phyloP scores from a whole-genome alignment of 495 filamentous ascomycete species.

The Aspergillus mulundensis region DNA sequence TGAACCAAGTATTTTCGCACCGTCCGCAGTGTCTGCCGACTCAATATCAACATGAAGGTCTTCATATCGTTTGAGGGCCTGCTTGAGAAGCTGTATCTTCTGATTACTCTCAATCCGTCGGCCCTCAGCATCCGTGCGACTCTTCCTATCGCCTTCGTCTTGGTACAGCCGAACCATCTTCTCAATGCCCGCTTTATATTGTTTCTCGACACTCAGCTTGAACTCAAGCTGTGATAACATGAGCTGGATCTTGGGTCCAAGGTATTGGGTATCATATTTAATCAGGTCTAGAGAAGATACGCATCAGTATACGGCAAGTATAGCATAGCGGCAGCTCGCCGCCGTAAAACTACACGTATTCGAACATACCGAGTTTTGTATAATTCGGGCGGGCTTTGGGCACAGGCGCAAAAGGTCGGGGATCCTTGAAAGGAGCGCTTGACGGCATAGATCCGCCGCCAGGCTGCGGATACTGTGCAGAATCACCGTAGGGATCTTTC shows the following conservation, averaged over 20 bases:
- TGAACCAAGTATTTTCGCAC: slow-evolving; percentile 43
- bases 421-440: slow-evolving; percentile 72
- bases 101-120: slow-evolving; percentile 90
- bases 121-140: slow-evolving; percentile 84
- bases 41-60: slow-evolving; percentile 97
- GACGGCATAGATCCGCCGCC: slow-evolving; percentile 74
- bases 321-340: not conserved
- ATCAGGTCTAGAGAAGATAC: slow-evolving; percentile 69
- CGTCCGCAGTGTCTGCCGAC: slow-evolving; percentile 72
- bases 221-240: slow-evolving; percentile 99
- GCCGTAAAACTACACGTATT: not conserved
- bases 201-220: slow-evolving; percentile 97
- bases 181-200: slow-evolving; percentile 98
- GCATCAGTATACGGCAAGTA: slow-evolving; percentile 3
- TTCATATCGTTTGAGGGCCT: slow-evolving; percentile 94
- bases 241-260: slow-evolving; percentile 95
- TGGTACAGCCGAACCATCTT: slow-evolving; percentile 99
- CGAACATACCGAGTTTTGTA: slow-evolving; percentile 78
- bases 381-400: slow-evolving; percentile 83
- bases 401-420: slow-evolving; percentile 61
- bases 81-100: slow-evolving; percentile 93
- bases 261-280: slow-evolving; percentile 94
- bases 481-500: slow-evolving; percentile 60
- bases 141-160: slow-evolving; percentile 97
- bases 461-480: slow-evolving; percentile 53